Base-by-base conservation (phyloP, 306 rosid species). In the Canavalia gladiata region DNA sequence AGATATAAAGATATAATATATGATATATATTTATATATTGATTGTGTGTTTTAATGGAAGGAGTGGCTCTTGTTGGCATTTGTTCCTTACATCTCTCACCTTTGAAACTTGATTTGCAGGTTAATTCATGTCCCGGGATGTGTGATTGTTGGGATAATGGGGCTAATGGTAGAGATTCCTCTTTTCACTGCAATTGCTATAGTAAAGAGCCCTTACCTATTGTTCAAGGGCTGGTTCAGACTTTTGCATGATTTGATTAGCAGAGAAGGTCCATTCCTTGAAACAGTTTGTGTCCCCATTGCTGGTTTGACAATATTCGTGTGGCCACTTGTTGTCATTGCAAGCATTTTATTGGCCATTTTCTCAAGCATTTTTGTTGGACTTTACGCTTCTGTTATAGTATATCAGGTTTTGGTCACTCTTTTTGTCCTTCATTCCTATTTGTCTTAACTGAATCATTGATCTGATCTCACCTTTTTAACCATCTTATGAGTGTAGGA, bases 241-340 rank as follows among this genome's bases (percentile, higher is more conserved):
- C 91, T 92, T 10, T 52, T 84, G 41, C 94, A 90, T 33, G 97
- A 92, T 82, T 84, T 94, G 75, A 86, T 91, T 58, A 81, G 92
- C 86, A 90, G 98, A 52, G 98, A 94, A 87, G 97, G 98, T 11
- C 98, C 98, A 63, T 94, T 94, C 87, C 97, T 90, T 47, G 98
- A 94, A 88, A 88, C 90, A 55, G 98, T 90, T 69, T 94, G 98
- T 84, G 84, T 94, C 69, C 98, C 98, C 7, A 84, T 94, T 81
- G 97, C 98, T 78, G 98, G 98, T 63, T 86, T 94, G 88, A 90
- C 93, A 56, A 88, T 94, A 81, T 84, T 94, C 4, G 81, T 92
- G 86, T 94, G 98, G 98, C 97, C 98, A 30, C 85, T 94, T 37
- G 90, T 90, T 75, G 98, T 94, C 78, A 75, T 87, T 54, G 98